A percentile compares a stretch with the other conserved stretches of the same genome.
phyloP scores from a whole-genome alignment of 1,284 basidiomycete species.

The Apiotrichum akiyoshidainum region DNA sequence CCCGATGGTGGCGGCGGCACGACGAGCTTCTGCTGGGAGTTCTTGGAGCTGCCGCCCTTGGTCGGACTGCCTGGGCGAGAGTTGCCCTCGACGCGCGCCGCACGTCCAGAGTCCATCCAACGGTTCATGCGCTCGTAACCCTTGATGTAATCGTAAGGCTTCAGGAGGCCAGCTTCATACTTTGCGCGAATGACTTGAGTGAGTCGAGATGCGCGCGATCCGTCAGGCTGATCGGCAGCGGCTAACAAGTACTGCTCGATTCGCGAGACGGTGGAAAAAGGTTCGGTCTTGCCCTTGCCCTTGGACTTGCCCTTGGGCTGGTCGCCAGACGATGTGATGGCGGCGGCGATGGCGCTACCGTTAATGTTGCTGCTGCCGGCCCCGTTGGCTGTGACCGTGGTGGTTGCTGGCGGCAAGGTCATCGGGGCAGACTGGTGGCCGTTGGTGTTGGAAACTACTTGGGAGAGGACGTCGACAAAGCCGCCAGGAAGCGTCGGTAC shows the following conservation, averaged over 20 bases:
- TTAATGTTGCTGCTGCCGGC: constrained; percentile 6
- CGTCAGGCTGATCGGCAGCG: constrained; percentile 90
- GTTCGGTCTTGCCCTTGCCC: constrained; percentile 20
- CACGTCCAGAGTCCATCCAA: constrained; percentile 76
- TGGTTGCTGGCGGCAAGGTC: neutral
- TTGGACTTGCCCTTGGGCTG: constrained; percentile 9
- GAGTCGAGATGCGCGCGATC: constrained; percentile 83
- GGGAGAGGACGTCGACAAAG: constrained; percentile 41
- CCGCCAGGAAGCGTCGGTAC: constrained; percentile 46
- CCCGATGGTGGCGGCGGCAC: constrained; percentile 25
- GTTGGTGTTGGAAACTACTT: constrained; percentile 18
- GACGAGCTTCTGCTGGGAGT: neutral
- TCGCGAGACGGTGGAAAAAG: constrained; percentile 22
- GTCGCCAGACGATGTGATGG: neutral
- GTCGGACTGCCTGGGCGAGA: constrained; percentile 12
- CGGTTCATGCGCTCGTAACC: constrained; percentile 82
- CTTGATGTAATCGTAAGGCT: constrained; percentile 95
- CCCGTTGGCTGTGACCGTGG: constrained; percentile 1
- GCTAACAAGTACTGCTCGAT: constrained; percentile 71
- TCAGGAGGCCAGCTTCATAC: constrained; percentile 90
- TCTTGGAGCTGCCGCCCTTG: constrained; percentile 7
- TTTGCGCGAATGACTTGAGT: constrained; percentile 92
- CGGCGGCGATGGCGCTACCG: neutral
- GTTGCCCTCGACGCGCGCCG: constrained; percentile 53
- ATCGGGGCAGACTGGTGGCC: neutral